Base-by-base conservation (phyloP, 2,329 filamentous ascomycete species). In the Botrytis aclada region DNA sequence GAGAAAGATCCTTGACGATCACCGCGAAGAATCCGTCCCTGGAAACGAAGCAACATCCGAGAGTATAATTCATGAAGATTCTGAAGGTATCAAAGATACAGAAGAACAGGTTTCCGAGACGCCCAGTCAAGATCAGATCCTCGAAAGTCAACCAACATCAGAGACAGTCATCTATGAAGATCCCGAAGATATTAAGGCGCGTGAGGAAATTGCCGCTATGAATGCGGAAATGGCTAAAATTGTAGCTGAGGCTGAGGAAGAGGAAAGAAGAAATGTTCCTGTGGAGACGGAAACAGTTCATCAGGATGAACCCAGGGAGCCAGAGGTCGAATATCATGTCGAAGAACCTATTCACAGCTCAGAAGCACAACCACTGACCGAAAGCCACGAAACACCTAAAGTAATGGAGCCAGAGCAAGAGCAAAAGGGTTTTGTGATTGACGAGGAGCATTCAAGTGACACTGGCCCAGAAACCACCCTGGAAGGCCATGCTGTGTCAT, bases 171-270 rank as follows among this genome's bases (percentile, higher is more conserved):
- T 70, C 18, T 22, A 14, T 10, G 37, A 71, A 66, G 70, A 58
- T 4, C 7, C 37, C 18, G 70, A 71, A 71, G 61, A 71, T 37
- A 8, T 43, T 4, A 58, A 43, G 43, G 60, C 60, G 3, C 60
- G 60, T 18, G 58, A 65, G 10, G 69, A 71, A 25, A 71, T 71
- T 18, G 32, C 45, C 43, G 45, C 37, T 3, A 8, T 64, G 18
- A 71, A 71, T 9, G 69, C 47, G 10, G 34, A 71, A 25, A 65
- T 71, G 45, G 29, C 43, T 16, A 71, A 1, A 4, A 65, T 71
- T n/a, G 5, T 71, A 6, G 37, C 45, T 12, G 18, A 34, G 5
- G 47, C 34, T n/a, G 22, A 71, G 45, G 25, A 56, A 2, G 63
- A 56, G 54, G 18, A 8, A 39, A 9, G 34, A 18, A 56, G 18